A percentile compares a stretch with the other conserved stretches of the same genome.
Conservation (phyloP, 192 early-diverging fungal species). For the Coemansia aciculifera region DNA sequence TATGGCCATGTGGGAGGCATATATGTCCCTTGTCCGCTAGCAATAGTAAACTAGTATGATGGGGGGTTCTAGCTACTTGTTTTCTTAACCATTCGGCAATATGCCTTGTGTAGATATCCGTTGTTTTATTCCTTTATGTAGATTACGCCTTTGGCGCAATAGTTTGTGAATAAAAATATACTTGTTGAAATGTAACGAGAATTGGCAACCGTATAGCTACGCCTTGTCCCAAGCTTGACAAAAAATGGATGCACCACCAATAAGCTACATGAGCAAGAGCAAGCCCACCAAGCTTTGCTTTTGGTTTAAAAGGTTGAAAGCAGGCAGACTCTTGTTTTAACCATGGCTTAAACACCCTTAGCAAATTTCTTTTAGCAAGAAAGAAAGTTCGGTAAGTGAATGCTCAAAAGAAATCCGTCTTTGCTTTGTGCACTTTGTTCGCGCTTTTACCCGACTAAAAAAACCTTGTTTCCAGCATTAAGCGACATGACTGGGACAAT, state of each 20-base stretch:
- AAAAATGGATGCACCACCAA: too few species aligned
- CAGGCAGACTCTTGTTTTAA: neutral
- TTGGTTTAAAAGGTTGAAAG: neutral
- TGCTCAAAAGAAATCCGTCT: neutral
- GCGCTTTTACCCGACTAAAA: neutral
- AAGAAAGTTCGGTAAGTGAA: neutral
- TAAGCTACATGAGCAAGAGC: too few species aligned
- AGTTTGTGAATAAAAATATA: neutral
- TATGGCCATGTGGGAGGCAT: neutral
- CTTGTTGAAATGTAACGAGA: neutral
- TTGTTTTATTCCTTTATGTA: neutral
- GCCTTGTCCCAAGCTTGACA: too few species aligned
- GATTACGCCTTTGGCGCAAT: neutral
- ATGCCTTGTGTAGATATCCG: neutral
- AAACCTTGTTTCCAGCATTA: neutral
- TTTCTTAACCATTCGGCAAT: too few species aligned
- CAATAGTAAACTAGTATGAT: neutral
- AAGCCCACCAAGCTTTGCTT: neutral
- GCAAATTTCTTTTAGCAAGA: neutral
- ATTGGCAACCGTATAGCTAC: too few species aligned
- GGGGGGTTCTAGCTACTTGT: too few species aligned
- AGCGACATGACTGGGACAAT: neutral
- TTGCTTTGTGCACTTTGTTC: neutral
- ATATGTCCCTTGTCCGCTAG: neutral
- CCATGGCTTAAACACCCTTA: neutral